Percentiles rank a stretch among this genome's conserved stretches.
These are phyloP conservation scores for Neoarthrinium moseri DNA, from an alignment of 2,329 filamentous ascomycete species.

Conservation along the genomic window DNA sequence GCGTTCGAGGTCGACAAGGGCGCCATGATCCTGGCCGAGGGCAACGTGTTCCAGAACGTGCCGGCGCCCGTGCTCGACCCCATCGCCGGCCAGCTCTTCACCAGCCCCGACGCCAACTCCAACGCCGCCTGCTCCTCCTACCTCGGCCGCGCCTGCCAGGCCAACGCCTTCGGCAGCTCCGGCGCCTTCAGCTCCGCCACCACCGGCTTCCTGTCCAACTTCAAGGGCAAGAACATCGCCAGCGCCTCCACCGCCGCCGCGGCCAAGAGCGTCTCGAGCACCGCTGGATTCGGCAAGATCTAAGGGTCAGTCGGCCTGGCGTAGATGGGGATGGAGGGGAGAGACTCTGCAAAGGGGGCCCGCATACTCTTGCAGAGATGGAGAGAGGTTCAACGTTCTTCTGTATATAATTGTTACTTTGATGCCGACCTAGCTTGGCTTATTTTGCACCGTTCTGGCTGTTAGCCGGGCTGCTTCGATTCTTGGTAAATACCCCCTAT, in stretches of 20 bases:
- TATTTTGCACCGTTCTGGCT: too few relatives aligned
- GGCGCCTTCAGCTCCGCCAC: conserved; percentile 9
- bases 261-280: conserved; percentile 6
- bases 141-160: conserved; percentile 11
- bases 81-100: conserved; percentile 11
- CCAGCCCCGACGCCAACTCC: conserved; percentile 8
- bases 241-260: conserved; percentile 5
- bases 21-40: conserved; percentile 44
- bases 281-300: conserved; percentile 12
- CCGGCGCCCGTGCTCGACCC: conserved; percentile 15
- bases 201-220: conserved; percentile 12
- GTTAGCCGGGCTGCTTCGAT: too few relatives aligned
- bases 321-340: too few relatives aligned
- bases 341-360: too few relatives aligned
- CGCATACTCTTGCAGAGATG: too few relatives aligned
- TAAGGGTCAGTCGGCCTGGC: too few relatives aligned
- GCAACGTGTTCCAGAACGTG: conserved; percentile 41
- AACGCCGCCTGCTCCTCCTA: conserved; percentile 9
- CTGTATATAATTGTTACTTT: too few relatives aligned
- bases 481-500: too few relatives aligned
- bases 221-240: conserved; percentile 14
- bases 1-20: conserved; percentile 40
- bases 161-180: conserved; percentile 11
- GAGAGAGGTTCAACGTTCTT: too few relatives aligned
- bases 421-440: too few relatives aligned